Conservation (phyloP, 1,139 yeast genomes). For the Pichia norvegensis region DNA sequence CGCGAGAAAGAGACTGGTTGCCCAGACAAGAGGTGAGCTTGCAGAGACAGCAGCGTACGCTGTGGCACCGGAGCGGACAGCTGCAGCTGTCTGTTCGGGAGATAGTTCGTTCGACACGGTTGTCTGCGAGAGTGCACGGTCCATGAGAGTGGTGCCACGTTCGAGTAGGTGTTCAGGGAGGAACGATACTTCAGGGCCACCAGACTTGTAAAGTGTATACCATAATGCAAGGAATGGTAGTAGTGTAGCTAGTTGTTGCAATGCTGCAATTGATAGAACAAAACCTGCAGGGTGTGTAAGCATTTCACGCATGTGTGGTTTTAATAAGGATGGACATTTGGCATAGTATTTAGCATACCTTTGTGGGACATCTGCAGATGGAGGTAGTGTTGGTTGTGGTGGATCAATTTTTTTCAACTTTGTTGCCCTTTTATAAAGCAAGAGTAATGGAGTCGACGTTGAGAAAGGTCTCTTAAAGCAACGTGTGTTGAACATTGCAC, state of each 20-base stretch:
- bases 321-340: slow-evolving; percentile 21
- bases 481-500: too few species aligned
- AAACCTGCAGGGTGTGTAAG: slow-evolving; percentile 27
- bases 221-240: slow-evolving; percentile 71
- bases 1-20: not conserved
- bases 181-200: slow-evolving; percentile 43
- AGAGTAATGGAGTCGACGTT: not conserved
- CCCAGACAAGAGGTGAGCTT: slow-evolving; percentile 20
- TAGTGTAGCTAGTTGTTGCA: slow-evolving; percentile 85
- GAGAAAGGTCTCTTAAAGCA: not conserved
- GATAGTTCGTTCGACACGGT: slow-evolving; percentile 41
- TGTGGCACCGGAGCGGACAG: slow-evolving; percentile 63
- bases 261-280: slow-evolving; percentile 49
- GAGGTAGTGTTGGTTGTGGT: too few species aligned
- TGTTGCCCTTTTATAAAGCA: not conserved
- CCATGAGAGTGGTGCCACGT: slow-evolving; percentile 55
- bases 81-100: slow-evolving; percentile 34
- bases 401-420: slow-evolving; percentile 4
- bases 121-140: slow-evolving; percentile 32
- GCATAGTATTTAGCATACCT: not conserved
- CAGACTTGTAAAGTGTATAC: slow-evolving; percentile 56
- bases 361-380: not conserved
- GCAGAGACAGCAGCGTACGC: slow-evolving; percentile 74
- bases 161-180: slow-evolving; percentile 60
- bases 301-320: slow-evolving; percentile 26